These are phyloP conservation scores for Aureobasidium sp. DNA, from an alignment of 2,329 filamentous ascomycete genomes.

Conservation along the genomic window DNA sequence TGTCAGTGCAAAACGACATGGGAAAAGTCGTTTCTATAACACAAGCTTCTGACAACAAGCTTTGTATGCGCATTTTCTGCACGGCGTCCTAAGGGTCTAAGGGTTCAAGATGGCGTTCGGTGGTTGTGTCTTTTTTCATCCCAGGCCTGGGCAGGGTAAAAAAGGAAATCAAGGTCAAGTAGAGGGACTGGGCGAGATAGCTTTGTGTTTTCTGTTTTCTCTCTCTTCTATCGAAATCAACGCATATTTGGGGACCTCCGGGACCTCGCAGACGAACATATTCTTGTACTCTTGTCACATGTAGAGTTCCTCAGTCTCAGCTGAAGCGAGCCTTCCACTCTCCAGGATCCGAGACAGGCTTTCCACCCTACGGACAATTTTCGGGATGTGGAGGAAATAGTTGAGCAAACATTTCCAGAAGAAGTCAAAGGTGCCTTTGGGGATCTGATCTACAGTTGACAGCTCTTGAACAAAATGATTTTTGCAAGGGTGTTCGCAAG, in stretches of 20 bases:
- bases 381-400: background rate
- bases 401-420: background rate
- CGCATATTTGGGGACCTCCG: slow-evolving; percentile 10
- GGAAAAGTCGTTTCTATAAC: background rate
- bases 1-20: background rate
- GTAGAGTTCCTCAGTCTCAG: background rate
- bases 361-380: background rate
- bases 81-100: background rate
- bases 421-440: slow-evolving; percentile 4
- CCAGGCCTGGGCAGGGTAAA: background rate
- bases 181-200: slow-evolving; percentile 6
- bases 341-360: background rate
- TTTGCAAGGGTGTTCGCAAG: background rate
- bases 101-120: background rate
- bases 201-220: background rate
- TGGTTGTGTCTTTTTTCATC: slow-evolving; percentile 6
- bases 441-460: background rate
- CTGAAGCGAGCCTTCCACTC: background rate
- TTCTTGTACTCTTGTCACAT: background rate
- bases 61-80: background rate
- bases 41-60: background rate
- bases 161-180: slow-evolving; percentile 8
- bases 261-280: background rate
- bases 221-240: background rate
- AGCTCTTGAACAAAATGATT: background rate